A percentile compares a stretch with the other conserved stretches of the same genome.
Evolutionary conservation across 352 stramenopile genomes (phyloP).

Genomic region (Pythium rhizo-oryzae): DNA sequence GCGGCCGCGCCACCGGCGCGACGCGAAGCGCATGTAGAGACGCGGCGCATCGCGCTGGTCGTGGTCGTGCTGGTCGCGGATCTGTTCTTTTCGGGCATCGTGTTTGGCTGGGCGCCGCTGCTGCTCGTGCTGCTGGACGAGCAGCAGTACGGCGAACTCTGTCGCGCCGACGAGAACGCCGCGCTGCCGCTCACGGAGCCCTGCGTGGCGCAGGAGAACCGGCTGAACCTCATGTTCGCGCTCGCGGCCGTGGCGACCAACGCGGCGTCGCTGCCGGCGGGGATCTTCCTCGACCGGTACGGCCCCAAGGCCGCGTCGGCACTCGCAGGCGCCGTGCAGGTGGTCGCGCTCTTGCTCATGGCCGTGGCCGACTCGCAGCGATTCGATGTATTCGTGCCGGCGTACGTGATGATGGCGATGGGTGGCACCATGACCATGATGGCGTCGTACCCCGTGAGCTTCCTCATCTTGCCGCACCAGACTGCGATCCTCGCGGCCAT

Average conservation of each 20-base stretch:
- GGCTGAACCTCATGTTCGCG: constrained; percentile 84
- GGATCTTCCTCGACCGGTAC: constrained; percentile 70
- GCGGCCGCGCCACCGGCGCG: background rate
- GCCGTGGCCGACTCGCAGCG: constrained; percentile 63
- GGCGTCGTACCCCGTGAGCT: constrained; percentile 45
- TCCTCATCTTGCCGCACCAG: constrained; percentile 44
- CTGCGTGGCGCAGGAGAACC: constrained; percentile 80
- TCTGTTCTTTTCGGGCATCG: constrained; percentile 80
- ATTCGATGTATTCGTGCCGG: constrained; percentile 49
- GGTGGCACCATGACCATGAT: constrained; percentile 52
- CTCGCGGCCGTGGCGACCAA: constrained; percentile 81
- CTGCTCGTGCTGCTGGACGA: constrained; percentile 81
- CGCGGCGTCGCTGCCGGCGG: constrained; percentile 67
- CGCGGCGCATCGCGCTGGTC: constrained; percentile 62
- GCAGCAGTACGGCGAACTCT: constrained; percentile 79
- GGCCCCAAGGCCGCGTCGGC: constrained; percentile 53
- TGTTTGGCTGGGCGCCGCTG: constrained; percentile 87
- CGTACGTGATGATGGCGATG: constrained; percentile 38
- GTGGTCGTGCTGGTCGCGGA: constrained; percentile 70
- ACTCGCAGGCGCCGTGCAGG: constrained; percentile 58
- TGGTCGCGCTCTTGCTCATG: constrained; percentile 67
- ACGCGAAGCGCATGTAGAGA: constrained; percentile 27
- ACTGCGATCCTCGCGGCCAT: constrained; percentile 47
- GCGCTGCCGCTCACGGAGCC: constrained; percentile 5
- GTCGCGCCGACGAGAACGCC: constrained; percentile 23